Evolutionary conservation across 1,139 yeast genomes (phyloP).

Genomic region (Suhomyces chickasaworum): DNA sequence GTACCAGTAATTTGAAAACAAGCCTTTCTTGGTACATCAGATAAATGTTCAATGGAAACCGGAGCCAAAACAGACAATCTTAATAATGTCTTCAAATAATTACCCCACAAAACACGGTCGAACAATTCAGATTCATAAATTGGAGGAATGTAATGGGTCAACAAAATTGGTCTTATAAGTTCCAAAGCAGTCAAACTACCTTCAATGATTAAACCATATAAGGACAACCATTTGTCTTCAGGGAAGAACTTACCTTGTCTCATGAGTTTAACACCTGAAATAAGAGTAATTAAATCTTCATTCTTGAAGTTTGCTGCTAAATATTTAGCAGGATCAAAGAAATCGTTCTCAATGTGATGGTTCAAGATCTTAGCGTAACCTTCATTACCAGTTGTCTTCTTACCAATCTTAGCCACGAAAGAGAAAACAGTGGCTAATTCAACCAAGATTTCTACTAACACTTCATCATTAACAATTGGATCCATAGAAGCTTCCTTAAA

Average conservation of each 20-base stretch:
- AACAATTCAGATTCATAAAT: slow-evolving; percentile 49
- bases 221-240: slow-evolving; percentile 66
- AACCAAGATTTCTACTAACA: slow-evolving; percentile 69
- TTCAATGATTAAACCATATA: slow-evolving; percentile 62
- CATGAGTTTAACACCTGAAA: slow-evolving; percentile 59
- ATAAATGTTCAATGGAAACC: slow-evolving; percentile 61
- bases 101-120: slow-evolving; percentile 65
- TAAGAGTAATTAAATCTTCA: slow-evolving; percentile 49
- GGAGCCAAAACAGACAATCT: slow-evolving; percentile 57
- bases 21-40: slow-evolving; percentile 74
- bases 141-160: slow-evolving; percentile 57
- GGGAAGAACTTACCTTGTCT: slow-evolving; percentile 66
- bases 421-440: slow-evolving; percentile 67
- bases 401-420: slow-evolving; percentile 57
- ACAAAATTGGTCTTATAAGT: slow-evolving; percentile 56
- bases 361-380: slow-evolving; percentile 39
- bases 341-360: slow-evolving; percentile 32
- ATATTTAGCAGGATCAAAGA: slow-evolving; percentile 36
- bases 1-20: slow-evolving; percentile 65
- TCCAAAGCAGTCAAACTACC: slow-evolving; percentile 62
- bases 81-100: slow-evolving; percentile 59
- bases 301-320: slow-evolving; percentile 37
- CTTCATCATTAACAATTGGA: slow-evolving; percentile 70
- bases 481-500: slow-evolving; percentile 69
- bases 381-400: slow-evolving; percentile 47